These are phyloP conservation scores for Exophiala lecanii-corni DNA, from an alignment of 2,329 filamentous ascomycete genomes.

Conservation along the genomic window DNA sequence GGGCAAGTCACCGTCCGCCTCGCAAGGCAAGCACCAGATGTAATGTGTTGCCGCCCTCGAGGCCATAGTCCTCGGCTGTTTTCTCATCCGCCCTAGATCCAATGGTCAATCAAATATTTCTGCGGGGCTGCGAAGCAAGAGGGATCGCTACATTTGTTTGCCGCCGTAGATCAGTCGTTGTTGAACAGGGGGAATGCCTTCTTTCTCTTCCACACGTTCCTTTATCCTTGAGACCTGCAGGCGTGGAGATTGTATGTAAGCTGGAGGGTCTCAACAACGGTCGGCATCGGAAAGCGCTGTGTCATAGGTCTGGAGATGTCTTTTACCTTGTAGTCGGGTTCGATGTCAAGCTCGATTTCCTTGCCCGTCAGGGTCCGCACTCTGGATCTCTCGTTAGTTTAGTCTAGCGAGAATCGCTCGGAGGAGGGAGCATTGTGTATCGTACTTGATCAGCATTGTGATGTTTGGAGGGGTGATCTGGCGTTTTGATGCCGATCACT, in stretches of 20 bases:
- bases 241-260: no score
- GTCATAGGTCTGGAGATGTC: neutral
- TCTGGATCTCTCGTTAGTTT: constrained; percentile 46
- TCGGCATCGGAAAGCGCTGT: neutral
- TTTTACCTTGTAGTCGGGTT: constrained; percentile 83
- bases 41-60: constrained; percentile 87
- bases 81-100: constrained; percentile 81
- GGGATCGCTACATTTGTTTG: constrained; percentile 81
- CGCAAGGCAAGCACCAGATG: constrained; percentile 93
- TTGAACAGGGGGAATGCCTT: constrained; percentile 94
- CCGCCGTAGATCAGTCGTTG: constrained; percentile 94
- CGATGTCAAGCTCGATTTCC: constrained; percentile 98
- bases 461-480: neutral
- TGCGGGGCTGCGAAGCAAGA: neutral
- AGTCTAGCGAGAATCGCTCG: constrained; percentile 8
- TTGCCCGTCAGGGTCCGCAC: constrained; percentile 97
- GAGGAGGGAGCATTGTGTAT: constrained; percentile 9
- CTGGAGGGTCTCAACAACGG: no score
- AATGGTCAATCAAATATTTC: neutral
- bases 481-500: no score
- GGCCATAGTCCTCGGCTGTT: constrained; percentile 81
- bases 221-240: constrained; percentile 87
- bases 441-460: constrained; percentile 52
- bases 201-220: constrained; percentile 98
- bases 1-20: constrained; percentile 65